phyloP scores from a whole-genome alignment of 1,284 basidiomycete species.

The Anthracocystis panici-leucophaei region DNA sequence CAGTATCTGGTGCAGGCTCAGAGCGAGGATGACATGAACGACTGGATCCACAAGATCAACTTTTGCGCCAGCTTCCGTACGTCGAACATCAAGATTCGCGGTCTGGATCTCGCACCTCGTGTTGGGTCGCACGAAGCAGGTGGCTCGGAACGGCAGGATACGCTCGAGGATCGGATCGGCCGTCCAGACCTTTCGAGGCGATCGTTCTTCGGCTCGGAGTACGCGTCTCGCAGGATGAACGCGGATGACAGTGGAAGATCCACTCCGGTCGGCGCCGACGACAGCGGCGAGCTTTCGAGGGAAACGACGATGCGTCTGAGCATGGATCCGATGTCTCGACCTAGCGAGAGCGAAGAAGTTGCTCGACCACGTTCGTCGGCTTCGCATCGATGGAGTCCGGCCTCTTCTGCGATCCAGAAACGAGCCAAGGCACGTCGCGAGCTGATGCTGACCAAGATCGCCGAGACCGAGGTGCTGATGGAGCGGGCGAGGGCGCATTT shows the following conservation, averaged over 20 bases:
- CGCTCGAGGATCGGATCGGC: conserved; percentile 31
- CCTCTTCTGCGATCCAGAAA: conserved; percentile 39
- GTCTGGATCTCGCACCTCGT: conserved; percentile 68
- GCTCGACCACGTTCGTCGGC: conserved; percentile 43
- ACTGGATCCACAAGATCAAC: conserved; percentile 93
- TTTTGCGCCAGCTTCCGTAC: conserved; percentile 93
- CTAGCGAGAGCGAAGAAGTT: conserved; percentile 23
- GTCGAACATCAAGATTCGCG: conserved; percentile 84
- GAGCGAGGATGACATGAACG: conserved; percentile 82
- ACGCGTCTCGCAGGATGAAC: conserved; percentile 10
- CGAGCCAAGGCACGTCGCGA: conserved; percentile 41
- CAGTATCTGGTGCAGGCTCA: conserved; percentile 84
- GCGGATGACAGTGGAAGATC: conserved; percentile 32
- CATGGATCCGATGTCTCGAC: conserved; percentile 19
- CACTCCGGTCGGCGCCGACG: conserved; percentile 23
- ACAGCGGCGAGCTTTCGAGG: conserved; percentile 26
- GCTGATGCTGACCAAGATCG: conserved; percentile 66
- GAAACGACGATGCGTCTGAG: conserved; percentile 14
- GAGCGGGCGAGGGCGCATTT: conserved; percentile 70
- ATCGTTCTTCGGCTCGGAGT: conserved; percentile 37
- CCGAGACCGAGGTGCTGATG: conserved; percentile 84
- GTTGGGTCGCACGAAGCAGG: conserved; percentile 8
- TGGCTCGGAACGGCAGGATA: conserved; percentile 63
- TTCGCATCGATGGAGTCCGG: conserved; percentile 34
- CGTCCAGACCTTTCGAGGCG: conserved; percentile 15